These are phyloP conservation scores for Sarocladium oryzae DNA, from an alignment of 2,329 filamentous ascomycete genomes.

Conservation along the genomic window DNA sequence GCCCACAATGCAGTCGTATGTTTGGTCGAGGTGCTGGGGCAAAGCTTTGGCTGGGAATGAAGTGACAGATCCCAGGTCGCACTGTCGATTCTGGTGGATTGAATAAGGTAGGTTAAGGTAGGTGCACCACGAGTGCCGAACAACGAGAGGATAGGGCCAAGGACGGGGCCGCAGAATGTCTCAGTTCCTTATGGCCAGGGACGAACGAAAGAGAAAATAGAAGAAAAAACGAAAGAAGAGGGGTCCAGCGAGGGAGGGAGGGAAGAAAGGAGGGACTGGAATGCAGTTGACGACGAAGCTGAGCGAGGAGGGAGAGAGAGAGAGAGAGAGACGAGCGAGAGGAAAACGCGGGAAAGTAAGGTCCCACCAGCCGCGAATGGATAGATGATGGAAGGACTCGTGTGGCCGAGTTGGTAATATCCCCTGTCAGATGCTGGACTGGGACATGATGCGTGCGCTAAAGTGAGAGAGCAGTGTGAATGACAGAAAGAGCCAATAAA, in stretches of 20 bases:
- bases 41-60: no score
- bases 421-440: slow-evolving; percentile 3
- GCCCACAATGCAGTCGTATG: no score
- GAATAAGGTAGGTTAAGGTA: background rate
- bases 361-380: background rate
- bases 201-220: background rate
- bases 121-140: background rate
- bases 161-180: background rate
- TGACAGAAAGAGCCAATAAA: no score
- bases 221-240: background rate
- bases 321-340: background rate
- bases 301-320: background rate
- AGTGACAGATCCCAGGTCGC: no score
- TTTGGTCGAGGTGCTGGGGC: no score
- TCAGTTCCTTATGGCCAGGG: background rate
- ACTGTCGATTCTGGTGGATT: background rate
- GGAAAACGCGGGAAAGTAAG: background rate
- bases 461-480: no score
- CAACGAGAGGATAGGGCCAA: background rate
- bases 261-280: slow-evolving; percentile 6
- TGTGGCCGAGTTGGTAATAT: background rate
- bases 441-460: background rate
- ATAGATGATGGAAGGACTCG: background rate
- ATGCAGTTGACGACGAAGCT: slow-evolving; percentile 1
- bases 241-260: background rate